Evolutionary conservation across 1,284 basidiomycete genomes (phyloP), one percentile per base, ranked within the genome.

Genomic region (Cryptococcus sp.): DNA sequence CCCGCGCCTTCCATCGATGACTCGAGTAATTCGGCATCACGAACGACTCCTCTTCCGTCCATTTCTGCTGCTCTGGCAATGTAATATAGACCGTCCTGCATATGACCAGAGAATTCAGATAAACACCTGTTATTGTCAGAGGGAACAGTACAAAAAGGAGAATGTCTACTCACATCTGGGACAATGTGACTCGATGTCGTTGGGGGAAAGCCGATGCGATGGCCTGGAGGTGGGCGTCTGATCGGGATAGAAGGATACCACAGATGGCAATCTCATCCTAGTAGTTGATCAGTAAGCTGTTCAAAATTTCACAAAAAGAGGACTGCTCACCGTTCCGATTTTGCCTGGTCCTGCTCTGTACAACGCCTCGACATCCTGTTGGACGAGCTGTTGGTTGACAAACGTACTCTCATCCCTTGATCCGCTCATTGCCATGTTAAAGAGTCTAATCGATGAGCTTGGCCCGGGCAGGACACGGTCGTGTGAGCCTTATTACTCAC

Each of bases 51-150:
- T 49, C 68, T 64, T 2, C 75, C 75, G 42, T 75, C 74, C 32
- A 52, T 58, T 58, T 78, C 77, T 36, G 62, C 68, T 5, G 62
- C 68, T 23, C 64, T 59, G 15, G 68, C 74, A 35, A 78, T 66
- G 62, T 70, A 73, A 47, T 69, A 58, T 8, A 77, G 62, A 3
- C 61, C 71, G 49, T 73, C 69, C 35, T 62, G 60, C 76, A 78
- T 77, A 62, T 78, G 77, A 32, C 77, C 77, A 5, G 72, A 74
- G 63, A 78, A 77, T 60, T 78, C 77, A 35, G 56, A 59, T n/a
- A 67, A 52, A 56, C 77, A 69, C 66, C 71, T 73, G 53, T 5
- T 10, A 41, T 7, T n/a, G 33, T 15, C 23, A 3, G 4, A 23
- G 10, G 11, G 44, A 46, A 13, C 10, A 46, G 44, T n/a, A 15